Percentiles rank a stretch among this genome's conserved stretches.
Conservation (phyloP, 495 filamentous ascomycete species). For the Rhypophila decipiens region DNA sequence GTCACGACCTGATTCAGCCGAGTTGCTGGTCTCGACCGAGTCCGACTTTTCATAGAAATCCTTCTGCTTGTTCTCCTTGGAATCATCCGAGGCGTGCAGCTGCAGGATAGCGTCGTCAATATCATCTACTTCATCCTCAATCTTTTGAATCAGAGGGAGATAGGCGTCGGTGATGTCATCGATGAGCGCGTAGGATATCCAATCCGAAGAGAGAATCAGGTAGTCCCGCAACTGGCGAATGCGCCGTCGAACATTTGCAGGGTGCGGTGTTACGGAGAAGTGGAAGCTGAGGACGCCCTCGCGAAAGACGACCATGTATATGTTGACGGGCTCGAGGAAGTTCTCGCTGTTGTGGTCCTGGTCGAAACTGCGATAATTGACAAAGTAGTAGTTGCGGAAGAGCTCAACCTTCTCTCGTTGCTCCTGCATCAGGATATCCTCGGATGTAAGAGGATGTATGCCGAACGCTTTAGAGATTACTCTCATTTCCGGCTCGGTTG, state of each 20-base stretch:
- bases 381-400: conserved; percentile 94
- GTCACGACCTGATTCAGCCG: conserved; percentile 58
- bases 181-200: conserved; percentile 97
- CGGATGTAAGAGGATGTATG: conserved; percentile 88
- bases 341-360: conserved; percentile 82
- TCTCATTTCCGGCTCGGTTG: conserved; percentile 89
- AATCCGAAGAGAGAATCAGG: conserved; percentile 85
- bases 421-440: conserved; percentile 97
- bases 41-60: conserved; percentile 36
- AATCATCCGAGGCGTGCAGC: conserved; percentile 55
- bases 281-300: conserved; percentile 95
- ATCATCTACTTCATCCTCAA: conserved; percentile 83
- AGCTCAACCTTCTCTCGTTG: conserved; percentile 96
- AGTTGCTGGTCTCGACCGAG: conserved; percentile 25
- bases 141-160: conserved; percentile 78
- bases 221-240: conserved; percentile 94
- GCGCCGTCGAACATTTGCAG: conserved; percentile 87
- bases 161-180: conserved; percentile 98
- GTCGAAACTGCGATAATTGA: conserved; percentile 96
- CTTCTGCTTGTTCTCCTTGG: conserved; percentile 27
- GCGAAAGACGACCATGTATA: conserved; percentile 95
- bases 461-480: conserved; percentile 86
- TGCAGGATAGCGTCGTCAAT: conserved; percentile 79
- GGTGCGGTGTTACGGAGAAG: conserved; percentile 86
- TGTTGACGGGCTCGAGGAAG: conserved; percentile 91